Percentiles rank a stretch among this genome's conserved stretches.
These are phyloP conservation scores for Hortaea werneckii DNA, from an alignment of 2,329 filamentous ascomycete genomes.

Conservation along the genomic window DNA sequence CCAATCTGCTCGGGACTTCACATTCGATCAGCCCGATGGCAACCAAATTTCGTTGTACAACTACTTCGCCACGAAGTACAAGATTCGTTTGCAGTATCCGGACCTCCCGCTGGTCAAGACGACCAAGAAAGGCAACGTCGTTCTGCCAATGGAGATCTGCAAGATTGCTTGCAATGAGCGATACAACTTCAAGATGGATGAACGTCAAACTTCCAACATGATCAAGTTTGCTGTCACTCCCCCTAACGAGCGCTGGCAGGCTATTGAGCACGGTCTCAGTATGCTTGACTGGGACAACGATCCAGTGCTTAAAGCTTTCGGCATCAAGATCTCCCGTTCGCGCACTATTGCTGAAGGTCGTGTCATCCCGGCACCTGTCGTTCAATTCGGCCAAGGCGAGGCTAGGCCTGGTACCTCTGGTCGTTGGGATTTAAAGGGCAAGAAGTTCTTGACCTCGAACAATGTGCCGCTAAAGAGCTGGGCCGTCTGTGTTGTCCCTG, in stretches of 20 bases:
- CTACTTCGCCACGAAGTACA: constrained; percentile 46
- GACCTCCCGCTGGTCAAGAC: constrained; percentile 49
- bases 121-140: constrained; percentile 42
- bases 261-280: constrained; percentile 58
- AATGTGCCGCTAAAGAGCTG: constrained; percentile 51
- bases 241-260: constrained; percentile 55
- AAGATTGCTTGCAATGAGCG: constrained; percentile 45
- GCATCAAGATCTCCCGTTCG: constrained; percentile 54
- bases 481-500: constrained; percentile 60
- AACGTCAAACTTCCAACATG: constrained; percentile 66
- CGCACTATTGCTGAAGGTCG: constrained; percentile 59
- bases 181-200: constrained; percentile 48
- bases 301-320: constrained; percentile 60
- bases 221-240: constrained; percentile 85
- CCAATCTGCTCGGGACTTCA: constrained; percentile 34
- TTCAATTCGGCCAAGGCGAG: constrained; percentile 51
- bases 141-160: constrained; percentile 49
- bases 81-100: constrained; percentile 33
- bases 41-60: constrained; percentile 48
- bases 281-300: constrained; percentile 61
- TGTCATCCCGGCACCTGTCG: constrained; percentile 58
- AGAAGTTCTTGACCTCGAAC: constrained; percentile 64
- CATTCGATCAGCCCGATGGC: constrained; percentile 21
- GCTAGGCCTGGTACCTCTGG: constrained; percentile 56
- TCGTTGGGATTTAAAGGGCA: constrained; percentile 78